A percentile compares a stretch with the other conserved stretches of the same genome.
phyloP scores from a whole-genome alignment of 1,139 yeast species.

The Meyerozyma elateridarum region DNA sequence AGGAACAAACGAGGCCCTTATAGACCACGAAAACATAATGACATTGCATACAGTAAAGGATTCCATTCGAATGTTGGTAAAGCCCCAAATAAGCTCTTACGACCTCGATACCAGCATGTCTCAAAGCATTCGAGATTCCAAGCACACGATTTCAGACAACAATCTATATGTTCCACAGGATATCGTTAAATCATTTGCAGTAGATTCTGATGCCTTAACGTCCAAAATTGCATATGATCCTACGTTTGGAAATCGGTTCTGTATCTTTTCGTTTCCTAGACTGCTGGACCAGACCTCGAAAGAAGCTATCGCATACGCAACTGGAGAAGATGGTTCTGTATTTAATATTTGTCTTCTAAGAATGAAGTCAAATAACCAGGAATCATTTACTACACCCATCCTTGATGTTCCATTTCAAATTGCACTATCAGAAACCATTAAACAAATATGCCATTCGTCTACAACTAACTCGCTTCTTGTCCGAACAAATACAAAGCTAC shows the following conservation, averaged over 20 bases:
- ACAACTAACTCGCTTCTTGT: slow-evolving; percentile 15
- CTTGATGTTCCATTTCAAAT: slow-evolving; percentile 20
- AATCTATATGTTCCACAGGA: slow-evolving; percentile 6
- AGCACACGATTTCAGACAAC: slow-evolving; percentile 2
- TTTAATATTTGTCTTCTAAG: slow-evolving; percentile 19
- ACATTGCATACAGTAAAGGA: slow-evolving; percentile 1
- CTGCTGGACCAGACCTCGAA: slow-evolving; percentile 9
- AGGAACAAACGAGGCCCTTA: too few species aligned
- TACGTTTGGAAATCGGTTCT: slow-evolving; percentile 22
- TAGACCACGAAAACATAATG: too few species aligned
- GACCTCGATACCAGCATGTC: slow-evolving; percentile 13
- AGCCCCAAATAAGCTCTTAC: slow-evolving; percentile 12
- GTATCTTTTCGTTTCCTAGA: slow-evolving; percentile 19
- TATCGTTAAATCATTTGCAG: slow-evolving; percentile 2
- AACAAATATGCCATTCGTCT: slow-evolving; percentile 27
- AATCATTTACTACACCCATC: slow-evolving; percentile 11
- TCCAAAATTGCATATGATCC: slow-evolving; percentile 38
- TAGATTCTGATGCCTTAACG: slow-evolving; percentile 6
- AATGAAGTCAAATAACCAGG: slow-evolving; percentile 6
- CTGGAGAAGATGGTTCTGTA: slow-evolving; percentile 27
- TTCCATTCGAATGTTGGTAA: slow-evolving; percentile 4
- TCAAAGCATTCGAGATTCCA: slow-evolving; percentile 10
- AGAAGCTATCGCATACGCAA: slow-evolving; percentile 27
- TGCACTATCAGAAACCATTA: slow-evolving; percentile 30
- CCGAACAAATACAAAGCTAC: slow-evolving; percentile 23